Conservation (phyloP, 2,329 filamentous ascomycete genomes). For the Pseudopyrenochaeta lycopersici region DNA sequence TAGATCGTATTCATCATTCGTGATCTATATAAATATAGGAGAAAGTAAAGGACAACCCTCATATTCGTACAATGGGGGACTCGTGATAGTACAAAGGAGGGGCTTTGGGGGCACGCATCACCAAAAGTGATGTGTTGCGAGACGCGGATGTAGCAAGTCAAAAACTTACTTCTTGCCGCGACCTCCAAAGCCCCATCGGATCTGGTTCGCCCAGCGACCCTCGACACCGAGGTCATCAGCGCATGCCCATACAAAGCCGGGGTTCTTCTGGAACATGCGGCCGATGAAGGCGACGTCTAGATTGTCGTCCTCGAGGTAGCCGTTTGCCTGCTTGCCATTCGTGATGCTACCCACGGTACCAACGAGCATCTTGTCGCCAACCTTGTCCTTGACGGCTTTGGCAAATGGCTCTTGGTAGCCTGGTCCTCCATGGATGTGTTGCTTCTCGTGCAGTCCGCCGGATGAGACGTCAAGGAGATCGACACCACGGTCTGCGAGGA, state of each 20-base stretch:
- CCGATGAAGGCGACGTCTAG: constrained; percentile 78
- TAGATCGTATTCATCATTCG: background rate
- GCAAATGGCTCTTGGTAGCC: constrained; percentile 81
- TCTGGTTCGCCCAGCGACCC: constrained; percentile 77
- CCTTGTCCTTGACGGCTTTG: constrained; percentile 73
- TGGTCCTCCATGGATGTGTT: constrained; percentile 68
- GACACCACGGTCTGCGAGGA: constrained; percentile 76
- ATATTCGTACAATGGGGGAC: too few relatives aligned
- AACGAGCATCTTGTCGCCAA: constrained; percentile 76
- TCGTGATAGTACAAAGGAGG: too few relatives aligned
- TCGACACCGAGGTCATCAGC: constrained; percentile 76
- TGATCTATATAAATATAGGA: background rate
- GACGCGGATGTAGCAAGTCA: constrained; percentile 1
- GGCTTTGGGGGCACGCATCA: too few relatives aligned
- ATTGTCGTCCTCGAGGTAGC: constrained; percentile 40
- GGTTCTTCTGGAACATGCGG: constrained; percentile 82
- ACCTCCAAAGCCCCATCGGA: constrained; percentile 66
- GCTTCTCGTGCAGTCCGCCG: constrained; percentile 72
- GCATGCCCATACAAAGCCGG: constrained; percentile 76
- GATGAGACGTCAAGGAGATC: constrained; percentile 86
- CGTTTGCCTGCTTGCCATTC: constrained; percentile 70
- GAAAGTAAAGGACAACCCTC: background rate
- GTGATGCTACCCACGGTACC: constrained; percentile 79
- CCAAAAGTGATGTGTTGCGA: background rate
- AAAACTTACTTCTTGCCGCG: constrained; percentile 51